Evolutionary conservation across 192 early-diverging fungal species (phyloP).

Genomic region (Borealophlyctis nickersoniae): DNA sequence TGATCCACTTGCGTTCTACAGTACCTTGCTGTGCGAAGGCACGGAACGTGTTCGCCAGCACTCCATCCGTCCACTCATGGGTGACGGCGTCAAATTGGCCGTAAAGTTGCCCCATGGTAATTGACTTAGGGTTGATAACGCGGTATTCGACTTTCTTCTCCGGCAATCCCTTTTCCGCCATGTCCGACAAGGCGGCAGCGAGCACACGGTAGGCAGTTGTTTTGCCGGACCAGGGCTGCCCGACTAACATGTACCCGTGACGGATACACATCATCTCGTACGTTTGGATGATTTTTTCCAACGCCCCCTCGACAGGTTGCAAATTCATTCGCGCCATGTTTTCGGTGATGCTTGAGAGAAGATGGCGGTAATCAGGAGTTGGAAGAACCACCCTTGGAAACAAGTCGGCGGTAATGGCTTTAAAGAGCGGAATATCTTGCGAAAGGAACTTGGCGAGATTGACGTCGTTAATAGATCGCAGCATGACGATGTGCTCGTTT

Average conservation of each 20-base stretch:
- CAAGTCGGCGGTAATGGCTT: conserved; percentile 58
- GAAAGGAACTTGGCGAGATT: conserved; percentile 61
- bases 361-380: conserved; percentile 53
- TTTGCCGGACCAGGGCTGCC: conserved; percentile 57
- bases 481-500: conserved; percentile 60
- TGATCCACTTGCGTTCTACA: conserved; percentile 55
- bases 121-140: conserved; percentile 60
- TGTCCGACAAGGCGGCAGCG: conserved; percentile 48
- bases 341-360: conserved; percentile 42
- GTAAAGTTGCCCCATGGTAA: conserved; percentile 65
- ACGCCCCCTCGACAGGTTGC: conserved; percentile 41
- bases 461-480: conserved; percentile 58
- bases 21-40: conserved; percentile 48
- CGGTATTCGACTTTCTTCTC: conserved; percentile 55
- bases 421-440: conserved; percentile 59
- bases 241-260: conserved; percentile 64
- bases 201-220: conserved; percentile 56
- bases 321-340: conserved; percentile 54
- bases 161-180: conserved; percentile 42
- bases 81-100: conserved; percentile 60
- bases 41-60: conserved; percentile 55
- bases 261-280: conserved; percentile 68
- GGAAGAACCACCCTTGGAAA: conserved; percentile 59
- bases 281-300: conserved; percentile 62
- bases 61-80: conserved; percentile 61